Base-by-base conservation (phyloP, 495 filamentous ascomycete genomes). In the Eremomyces bilateralis region DNA sequence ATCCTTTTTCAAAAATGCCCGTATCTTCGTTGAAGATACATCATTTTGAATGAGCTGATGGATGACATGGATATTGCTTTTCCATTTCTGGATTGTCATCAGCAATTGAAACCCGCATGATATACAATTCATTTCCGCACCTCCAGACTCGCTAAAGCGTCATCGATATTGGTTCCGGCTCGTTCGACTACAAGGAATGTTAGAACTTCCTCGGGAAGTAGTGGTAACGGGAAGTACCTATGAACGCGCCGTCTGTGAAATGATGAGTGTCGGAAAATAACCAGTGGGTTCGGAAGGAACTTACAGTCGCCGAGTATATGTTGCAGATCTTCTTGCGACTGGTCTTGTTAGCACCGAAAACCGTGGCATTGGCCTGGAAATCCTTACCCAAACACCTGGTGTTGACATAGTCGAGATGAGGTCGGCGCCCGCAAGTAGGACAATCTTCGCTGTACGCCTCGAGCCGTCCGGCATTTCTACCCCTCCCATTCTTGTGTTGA, bases 21-120 rank as follows among this genome's bases (percentile, higher is more conserved):
- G 69, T 35, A 92, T 83, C 54, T 85, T 88, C 20, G 82, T 91
- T 30, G 75, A 81, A 47, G 73, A 80, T 39, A 94, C 77, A 44
- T 90, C 77, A 47, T 92, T 92, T 30, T 80, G 73, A 31, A 94
- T 83, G 32, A 88, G 67, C 46, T 91, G 82, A 44, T 76, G 73
- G 42, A 92, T 83, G 31, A 88, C 72, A 48, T 78, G 70, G 38
- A 94, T 91, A 39, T 91, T 88, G 32, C 71, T 63, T 33, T 68
- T 64, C 66, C 64, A 76, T 21, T 71, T 69, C 46, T 80, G 69
- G 28, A n/a, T n/a, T n/a, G n/a, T n/a, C n/a, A n/a, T n/a, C n/a
- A n/a, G n/a, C n/a, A 91, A 30, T 64, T 69, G 18, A 73, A 69
- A 15, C 88, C 59, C 2, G 81, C 80, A 43, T 44, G 42, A 36